These are phyloP conservation scores for Hsuehochloa calcarea DNA, from an alignment of 176 grass and related monocot species.

Conservation along the genomic window DNA sequence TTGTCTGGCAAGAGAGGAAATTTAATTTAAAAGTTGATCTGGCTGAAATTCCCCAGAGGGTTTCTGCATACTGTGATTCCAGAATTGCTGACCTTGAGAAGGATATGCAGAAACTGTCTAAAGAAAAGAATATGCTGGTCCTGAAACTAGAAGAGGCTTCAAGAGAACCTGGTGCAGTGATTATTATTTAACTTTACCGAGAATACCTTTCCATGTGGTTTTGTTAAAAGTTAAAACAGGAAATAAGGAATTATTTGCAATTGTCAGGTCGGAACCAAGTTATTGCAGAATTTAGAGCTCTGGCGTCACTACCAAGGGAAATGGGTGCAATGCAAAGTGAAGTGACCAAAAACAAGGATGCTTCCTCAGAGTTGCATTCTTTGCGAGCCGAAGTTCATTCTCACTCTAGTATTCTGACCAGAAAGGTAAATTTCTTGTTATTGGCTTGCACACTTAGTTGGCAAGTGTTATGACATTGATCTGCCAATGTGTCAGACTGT, in stretches of 20 bases:
- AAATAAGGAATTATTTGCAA: constrained; percentile 1
- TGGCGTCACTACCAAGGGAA: constrained; percentile 64
- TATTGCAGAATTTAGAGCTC: constrained; percentile 76
- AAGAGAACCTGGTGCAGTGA: constrained; percentile 83
- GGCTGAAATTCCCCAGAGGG: constrained; percentile 60
- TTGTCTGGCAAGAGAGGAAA: constrained; percentile 82
- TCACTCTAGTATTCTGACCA: constrained; percentile 59
- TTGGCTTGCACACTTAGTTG: background rate
- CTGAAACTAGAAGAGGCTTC: constrained; percentile 80
- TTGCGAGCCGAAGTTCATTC: constrained; percentile 72
- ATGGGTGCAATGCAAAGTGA: constrained; percentile 81
- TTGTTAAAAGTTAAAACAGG: constrained; percentile 12
- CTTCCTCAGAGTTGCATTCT: constrained; percentile 60
- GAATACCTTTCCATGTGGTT: constrained; percentile 12
- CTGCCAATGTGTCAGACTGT: background rate
- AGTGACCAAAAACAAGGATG: constrained; percentile 70
- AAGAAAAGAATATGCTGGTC: constrained; percentile 68
- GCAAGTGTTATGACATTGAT: background rate
- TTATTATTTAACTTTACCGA: constrained; percentile 14
- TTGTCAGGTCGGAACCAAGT: constrained; percentile 84
- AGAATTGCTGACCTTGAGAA: constrained; percentile 76
- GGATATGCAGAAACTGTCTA: constrained; percentile 54
- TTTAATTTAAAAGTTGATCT: constrained; percentile 68
- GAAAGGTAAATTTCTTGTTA: constrained; percentile 54
- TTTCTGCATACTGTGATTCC: constrained; percentile 51